phyloP scores from a whole-genome alignment of 2,329 filamentous ascomycete species.

The Stagonosporopsis cucurbitacearum region DNA sequence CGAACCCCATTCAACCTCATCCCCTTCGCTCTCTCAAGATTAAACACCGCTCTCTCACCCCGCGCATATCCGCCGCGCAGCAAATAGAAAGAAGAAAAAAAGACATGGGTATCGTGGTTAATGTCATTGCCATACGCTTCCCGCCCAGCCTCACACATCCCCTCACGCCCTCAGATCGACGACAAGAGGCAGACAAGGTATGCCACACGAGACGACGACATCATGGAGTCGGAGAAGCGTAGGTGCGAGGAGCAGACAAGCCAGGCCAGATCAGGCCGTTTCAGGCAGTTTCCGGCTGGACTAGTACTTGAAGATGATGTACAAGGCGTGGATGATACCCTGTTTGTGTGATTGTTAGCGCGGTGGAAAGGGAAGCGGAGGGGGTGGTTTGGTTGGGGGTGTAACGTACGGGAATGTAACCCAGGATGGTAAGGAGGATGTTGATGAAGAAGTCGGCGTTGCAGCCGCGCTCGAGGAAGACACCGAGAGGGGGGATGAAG shows the following conservation, averaged over 20 bases:
- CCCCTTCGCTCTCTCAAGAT: neutral
- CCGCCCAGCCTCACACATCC: no score
- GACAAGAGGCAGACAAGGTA: no score
- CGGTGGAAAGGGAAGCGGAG: neutral
- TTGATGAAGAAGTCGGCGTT: conserved; percentile 89
- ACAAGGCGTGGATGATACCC: conserved; percentile 89
- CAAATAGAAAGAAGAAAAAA: conserved; percentile 17
- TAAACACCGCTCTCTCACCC: neutral
- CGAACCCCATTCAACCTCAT: no score
- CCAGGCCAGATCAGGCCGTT: no score
- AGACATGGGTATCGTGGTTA: conserved; percentile 42
- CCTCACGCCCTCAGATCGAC: no score
- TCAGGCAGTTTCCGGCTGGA: conserved; percentile 3
- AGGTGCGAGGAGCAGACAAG: no score
- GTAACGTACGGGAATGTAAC: conserved; percentile 64
- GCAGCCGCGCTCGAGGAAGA: conserved; percentile 93
- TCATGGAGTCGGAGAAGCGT: no score
- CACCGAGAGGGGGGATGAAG: conserved; percentile 86
- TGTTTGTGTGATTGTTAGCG: conserved; percentile 23
- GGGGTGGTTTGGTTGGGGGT: neutral
- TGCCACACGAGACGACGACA: no score
- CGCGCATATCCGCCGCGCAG: no score
- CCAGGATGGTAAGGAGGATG: conserved; percentile 74
- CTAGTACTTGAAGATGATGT: conserved; percentile 92
- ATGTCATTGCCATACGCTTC: conserved; percentile 1